A percentile compares a stretch with the other conserved stretches of the same genome.
phyloP scores from a whole-genome alignment of 257 asterid genomes.

The Solanum tarijense region DNA sequence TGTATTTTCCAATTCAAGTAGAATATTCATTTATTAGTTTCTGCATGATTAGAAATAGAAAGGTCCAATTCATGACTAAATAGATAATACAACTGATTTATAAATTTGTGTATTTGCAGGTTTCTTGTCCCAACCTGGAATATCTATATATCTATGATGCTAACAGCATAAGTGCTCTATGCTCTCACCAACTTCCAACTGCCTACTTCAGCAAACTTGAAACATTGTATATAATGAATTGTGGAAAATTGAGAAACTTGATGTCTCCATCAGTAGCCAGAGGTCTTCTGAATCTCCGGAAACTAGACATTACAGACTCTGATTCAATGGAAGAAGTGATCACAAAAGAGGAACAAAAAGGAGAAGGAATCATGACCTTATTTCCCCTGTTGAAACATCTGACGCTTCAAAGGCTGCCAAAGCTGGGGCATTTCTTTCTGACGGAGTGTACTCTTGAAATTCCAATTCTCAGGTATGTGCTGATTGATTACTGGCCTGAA shows the following conservation, averaged over 20 bases:
- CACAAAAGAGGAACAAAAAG: not conserved
- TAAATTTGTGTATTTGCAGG: not conserved
- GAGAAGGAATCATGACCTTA: not conserved
- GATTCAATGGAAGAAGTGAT: not conserved
- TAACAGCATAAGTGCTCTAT: not conserved
- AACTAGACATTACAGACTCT: not conserved
- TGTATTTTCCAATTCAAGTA: not conserved
- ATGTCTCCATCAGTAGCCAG: not conserved
- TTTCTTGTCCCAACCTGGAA: not conserved
- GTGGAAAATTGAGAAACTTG: not conserved
- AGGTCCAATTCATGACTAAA: not conserved
- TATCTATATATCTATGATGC: accelerated
- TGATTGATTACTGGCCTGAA: not conserved
- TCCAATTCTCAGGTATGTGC: not conserved
- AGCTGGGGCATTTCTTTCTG: not conserved
- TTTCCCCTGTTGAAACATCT: not conserved
- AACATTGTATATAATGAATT: not conserved
- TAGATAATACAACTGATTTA: not conserved
- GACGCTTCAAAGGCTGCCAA: accelerated
- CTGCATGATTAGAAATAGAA: not conserved
- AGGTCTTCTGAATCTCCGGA: not conserved
- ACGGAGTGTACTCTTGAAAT: not conserved
- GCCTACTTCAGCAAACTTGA: not conserved
- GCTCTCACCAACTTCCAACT: not conserved
- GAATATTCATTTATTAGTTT: not conserved